Evolutionary conservation across 2,329 filamentous ascomycete species (phyloP).

Genomic region (Cadophora luteo-olivacea): DNA sequence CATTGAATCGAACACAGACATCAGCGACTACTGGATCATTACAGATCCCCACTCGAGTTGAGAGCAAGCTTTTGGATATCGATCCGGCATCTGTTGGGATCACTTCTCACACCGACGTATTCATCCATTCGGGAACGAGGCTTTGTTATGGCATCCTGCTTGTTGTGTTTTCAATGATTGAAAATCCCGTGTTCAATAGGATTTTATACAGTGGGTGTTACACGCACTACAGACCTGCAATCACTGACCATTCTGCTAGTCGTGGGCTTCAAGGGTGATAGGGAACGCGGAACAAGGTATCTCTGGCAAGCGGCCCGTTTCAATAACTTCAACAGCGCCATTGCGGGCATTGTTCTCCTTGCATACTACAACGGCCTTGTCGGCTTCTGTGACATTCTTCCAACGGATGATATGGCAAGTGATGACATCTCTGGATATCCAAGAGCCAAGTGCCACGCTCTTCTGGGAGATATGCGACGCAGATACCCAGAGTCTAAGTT

Average conservation of each 20-base stretch:
- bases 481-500: slow-evolving; percentile 83
- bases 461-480: slow-evolving; percentile 76
- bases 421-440: slow-evolving; percentile 75
- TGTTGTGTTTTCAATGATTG: slow-evolving; percentile 86
- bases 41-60: slow-evolving; percentile 29
- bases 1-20: slow-evolving; percentile 16
- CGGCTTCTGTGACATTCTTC: slow-evolving; percentile 86
- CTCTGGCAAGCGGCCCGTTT: slow-evolving; percentile 91
- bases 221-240: neutral
- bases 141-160: slow-evolving; percentile 90
- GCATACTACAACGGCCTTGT: slow-evolving; percentile 89
- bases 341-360: slow-evolving; percentile 81
- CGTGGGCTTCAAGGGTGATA: slow-evolving; percentile 90
- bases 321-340: slow-evolving; percentile 88
- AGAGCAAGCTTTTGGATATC: slow-evolving; percentile 38
- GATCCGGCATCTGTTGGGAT: slow-evolving; percentile 65
- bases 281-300: slow-evolving; percentile 80
- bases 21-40: slow-evolving; percentile 16
- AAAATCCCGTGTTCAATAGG: slow-evolving; percentile 84
- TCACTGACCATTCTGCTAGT: slow-evolving; percentile 46
- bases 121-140: slow-evolving; percentile 86
- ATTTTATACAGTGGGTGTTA: slow-evolving; percentile 67
- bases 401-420: slow-evolving; percentile 60
- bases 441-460: slow-evolving; percentile 64
- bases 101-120: slow-evolving; percentile 79